Conservation (phyloP, 2,329 filamentous ascomycete species). For the Arthrinium phaeospermum region DNA sequence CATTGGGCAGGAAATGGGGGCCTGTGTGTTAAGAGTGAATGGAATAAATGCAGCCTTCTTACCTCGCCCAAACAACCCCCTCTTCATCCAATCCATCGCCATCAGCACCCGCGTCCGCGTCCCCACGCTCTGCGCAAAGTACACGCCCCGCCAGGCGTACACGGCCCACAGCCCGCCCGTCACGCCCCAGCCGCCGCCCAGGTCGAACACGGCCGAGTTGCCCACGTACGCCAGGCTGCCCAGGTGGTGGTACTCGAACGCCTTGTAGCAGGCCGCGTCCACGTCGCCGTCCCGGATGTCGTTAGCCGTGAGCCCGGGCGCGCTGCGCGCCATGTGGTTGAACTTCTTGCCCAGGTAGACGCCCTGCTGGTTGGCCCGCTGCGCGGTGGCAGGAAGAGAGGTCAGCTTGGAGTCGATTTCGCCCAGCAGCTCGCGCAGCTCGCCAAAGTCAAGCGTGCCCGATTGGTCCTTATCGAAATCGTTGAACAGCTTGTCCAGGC, state of each 20-base stretch:
- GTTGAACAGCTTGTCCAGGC: constrained; percentile 88
- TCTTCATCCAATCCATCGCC: constrained; percentile 99
- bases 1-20: too few species aligned
- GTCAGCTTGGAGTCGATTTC: constrained; percentile 97
- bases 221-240: constrained; percentile 94
- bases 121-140: constrained; percentile 97
- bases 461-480: constrained; percentile 93
- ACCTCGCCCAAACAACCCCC: constrained; percentile 95
- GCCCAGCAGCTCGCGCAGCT: constrained; percentile 83
- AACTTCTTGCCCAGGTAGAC: constrained; percentile 92
- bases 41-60: too few species aligned
- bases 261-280: constrained; percentile 90
- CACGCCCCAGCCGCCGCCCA: constrained; percentile 76
- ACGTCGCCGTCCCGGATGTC: constrained; percentile 87
- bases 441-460: constrained; percentile 91
- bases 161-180: constrained; percentile 89
- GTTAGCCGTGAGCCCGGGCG: constrained; percentile 78
- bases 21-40: too few species aligned
- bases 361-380: constrained; percentile 95
- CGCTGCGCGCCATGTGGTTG: constrained; percentile 83
- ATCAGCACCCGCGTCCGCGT: constrained; percentile 85
- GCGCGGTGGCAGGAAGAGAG: constrained; percentile 90
- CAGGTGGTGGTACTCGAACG: constrained; percentile 92
- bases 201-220: constrained; percentile 94
- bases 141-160: constrained; percentile 94